Percentiles rank a stretch among this genome's conserved stretches.
Conservation (phyloP, 2,329 filamentous ascomycete species). For the Epichloe sibirici region DNA sequence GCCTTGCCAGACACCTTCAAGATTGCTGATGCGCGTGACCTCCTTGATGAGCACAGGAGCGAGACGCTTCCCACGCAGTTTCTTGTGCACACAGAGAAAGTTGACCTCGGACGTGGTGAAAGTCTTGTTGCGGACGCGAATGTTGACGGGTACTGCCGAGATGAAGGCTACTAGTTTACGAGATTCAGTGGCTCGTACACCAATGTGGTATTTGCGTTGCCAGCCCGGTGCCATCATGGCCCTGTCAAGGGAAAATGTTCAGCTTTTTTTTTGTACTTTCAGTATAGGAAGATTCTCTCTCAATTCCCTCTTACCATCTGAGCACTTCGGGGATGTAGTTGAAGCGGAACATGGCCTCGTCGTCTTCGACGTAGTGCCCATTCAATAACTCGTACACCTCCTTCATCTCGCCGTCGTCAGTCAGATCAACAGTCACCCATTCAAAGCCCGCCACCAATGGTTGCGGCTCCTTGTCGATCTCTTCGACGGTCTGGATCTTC, state of each 20-base stretch:
- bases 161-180: conserved; percentile 91
- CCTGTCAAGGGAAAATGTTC: conserved; percentile 33
- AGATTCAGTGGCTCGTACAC: conserved; percentile 73
- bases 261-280: too few species aligned
- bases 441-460: conserved; percentile 74
- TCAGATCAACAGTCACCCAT: conserved; percentile 85
- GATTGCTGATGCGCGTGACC: conserved; percentile 83
- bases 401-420: conserved; percentile 62
- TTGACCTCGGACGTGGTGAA: conserved; percentile 87
- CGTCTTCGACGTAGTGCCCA: conserved; percentile 94
- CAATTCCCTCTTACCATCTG: conserved; percentile 52
- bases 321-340: conserved; percentile 85
- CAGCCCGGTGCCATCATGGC: conserved; percentile 90
- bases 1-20: conserved; percentile 80
- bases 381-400: conserved; percentile 88
- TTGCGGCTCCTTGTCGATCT: conserved; percentile 66
- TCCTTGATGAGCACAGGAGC: conserved; percentile 95
- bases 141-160: conserved; percentile 75
- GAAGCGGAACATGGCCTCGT: conserved; percentile 94
- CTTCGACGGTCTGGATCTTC: conserved; percentile 63
- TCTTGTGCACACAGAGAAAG: conserved; percentile 97
- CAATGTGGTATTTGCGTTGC: conserved; percentile 89
- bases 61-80: conserved; percentile 83
- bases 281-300: too few species aligned
- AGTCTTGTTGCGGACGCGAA: conserved; percentile 65